Evolutionary conservation across 1,139 yeast species (phyloP), one percentile per base, ranked within the genome.

Genomic region (Spathaspora jeffriesii): DNA sequence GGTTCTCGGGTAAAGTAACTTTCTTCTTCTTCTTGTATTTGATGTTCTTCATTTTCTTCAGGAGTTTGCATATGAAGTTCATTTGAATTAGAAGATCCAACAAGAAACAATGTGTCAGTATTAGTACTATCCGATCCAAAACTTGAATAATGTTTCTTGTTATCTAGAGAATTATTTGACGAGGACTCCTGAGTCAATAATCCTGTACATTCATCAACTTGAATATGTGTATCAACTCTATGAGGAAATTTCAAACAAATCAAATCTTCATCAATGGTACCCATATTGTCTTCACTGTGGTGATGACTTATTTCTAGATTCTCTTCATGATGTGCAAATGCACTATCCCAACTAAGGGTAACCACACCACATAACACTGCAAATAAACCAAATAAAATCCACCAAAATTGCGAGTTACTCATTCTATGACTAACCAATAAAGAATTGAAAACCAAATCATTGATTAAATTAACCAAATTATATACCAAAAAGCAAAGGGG

Each of bases 401-500:
- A 70, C 3, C 55, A 14, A 25, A 75, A 59, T 52, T 70, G 77
- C 3, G 51, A 46, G 20, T 60, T 50, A 3, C 68, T 56, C 65
- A 74, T 70, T 46, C 59, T 55, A 27, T 66, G 63, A 28, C 61
- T 62, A 15, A 56, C 47, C 14, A 68, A 49, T 18, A 74, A 60
- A 45, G 68, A 62, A 54, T 74, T 72, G 55, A 69, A 89, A 4
- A 82, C 73, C 49, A 89, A 65, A 38, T 91, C 93, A 61, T 90
- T 91, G 48, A 85, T 64, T 56, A 90, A 84, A 55, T 88, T 86
- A 52, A 81, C 73, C 47, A 88, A 68, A 65, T 89, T 91, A 72
- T 86, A 91, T 40, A 89, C 82, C 65, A 95, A 85, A 63, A 91
- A 91, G 45, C 92, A 88, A 52, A 91, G 71, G 0, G 97, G 97